Evolutionary conservation across 805 yeast genomes (phyloP), one percentile per base, ranked within the genome.

Genomic region (Debaryomyces prosopidis): DNA sequence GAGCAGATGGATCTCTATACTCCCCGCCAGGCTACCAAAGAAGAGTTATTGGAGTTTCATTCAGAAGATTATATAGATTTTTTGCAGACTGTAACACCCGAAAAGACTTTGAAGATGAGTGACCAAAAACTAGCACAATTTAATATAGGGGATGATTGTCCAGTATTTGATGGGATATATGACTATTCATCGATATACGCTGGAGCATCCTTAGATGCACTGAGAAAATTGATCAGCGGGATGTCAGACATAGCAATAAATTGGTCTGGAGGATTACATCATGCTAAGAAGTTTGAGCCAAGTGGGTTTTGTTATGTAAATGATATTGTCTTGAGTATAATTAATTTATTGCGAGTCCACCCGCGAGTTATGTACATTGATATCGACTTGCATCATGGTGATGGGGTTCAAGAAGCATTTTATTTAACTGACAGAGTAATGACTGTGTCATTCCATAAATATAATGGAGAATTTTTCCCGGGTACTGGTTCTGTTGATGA

Each of bases 351-450:
- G 49, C 73, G 97, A 43, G 89, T 88, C 52, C 96, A 91, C 66
- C 94, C 96, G 35, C 79, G 98, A 52, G 97, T 92, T 6, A 74
- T 92, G 62, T 92, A 92, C 63, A 87, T 92, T 44, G 98, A 92
- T 66, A 91, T 90, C 45, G 98, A 92, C 65, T 80, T 92, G 11
- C 98, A 92, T 65, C 98, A 92, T 61, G 98, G 98, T 37, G 98
- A 92, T 66, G 98, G 98, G 52, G 98, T 92, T 15, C 96, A 92
- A 65, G 98, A 92, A 66, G 97, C 97, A 1, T 92, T 92, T 60
- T 88, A 92, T 69, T 81, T 94, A 14, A 88, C 97, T 1, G 98
- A 91, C 65, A 73, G 98, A 48, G 98, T 91, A 38, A 90, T 91
- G 97, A 91, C 97, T 1, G 91, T 91, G 54, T 86, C 95, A 9